Evolutionary conservation across 352 stramenopile species (phyloP), one percentile per base, ranked within the genome.

Genomic region (Pythium rhizo-oryzae): DNA sequence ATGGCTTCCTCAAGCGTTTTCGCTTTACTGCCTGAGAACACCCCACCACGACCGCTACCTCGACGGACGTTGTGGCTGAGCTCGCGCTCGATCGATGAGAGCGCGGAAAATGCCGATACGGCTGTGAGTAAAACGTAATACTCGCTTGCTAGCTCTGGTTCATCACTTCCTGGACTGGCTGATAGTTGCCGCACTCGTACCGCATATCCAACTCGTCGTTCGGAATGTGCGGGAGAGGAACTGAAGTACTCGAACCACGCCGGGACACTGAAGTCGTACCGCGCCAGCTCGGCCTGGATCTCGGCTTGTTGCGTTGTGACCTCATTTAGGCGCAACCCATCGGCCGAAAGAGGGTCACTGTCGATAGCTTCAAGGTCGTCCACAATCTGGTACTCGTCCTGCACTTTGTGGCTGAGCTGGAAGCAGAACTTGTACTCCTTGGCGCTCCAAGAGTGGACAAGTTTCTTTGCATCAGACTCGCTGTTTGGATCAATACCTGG

Each of bases 391-490:
- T 66, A 72, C 25, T 63, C 49, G 21, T 75, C 62, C 56, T 81
- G 71, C 0, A 80, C 13, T 33, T 72, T 65, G 60, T 77, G 81
- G 18, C 66, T 84, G 35, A 90, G 50, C 52, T 84, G 66, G 49
- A 90, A 78, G 59, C 79, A 84, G 39, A 88, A 84, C 43, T 82
- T 76, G 71, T 90, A 90, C 54, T 85, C 68, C 54, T 90, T 90
- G 0, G 55, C 53, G 16, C 39, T 62, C 53, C 64, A 69, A 11
- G 77, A 69, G 50, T 90, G 80, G 0, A 62, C 25, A 0, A 65
- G 56, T 13, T 68, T 77, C 70, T 78, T 78, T 5, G 68, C 63
- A 3, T 78, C 62, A 11, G 44, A 49, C 3, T 71, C 71, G 53
- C 62, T 70, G 47, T 63, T 66, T 2, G 63, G 53, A 23, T 76